phyloP scores from a whole-genome alignment of 495 filamentous ascomycete genomes.

The Elaphomyces granulatus region DNA sequence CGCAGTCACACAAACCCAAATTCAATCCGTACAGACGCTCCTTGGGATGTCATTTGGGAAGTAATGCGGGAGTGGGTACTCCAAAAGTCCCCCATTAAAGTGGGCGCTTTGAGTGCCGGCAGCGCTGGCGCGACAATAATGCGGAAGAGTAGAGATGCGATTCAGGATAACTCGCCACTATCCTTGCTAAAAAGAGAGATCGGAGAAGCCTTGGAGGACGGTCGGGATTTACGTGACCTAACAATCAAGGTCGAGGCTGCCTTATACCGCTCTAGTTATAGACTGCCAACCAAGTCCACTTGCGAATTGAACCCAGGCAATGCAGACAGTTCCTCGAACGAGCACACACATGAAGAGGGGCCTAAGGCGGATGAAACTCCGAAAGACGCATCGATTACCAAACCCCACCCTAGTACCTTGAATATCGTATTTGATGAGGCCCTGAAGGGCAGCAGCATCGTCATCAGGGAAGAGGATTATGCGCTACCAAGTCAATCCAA shows the following conservation, averaged over 20 bases:
- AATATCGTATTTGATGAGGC: conserved; percentile 69
- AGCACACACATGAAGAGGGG: neutral
- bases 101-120: conserved; percentile 46
- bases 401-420: conserved; percentile 26
- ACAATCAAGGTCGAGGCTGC: conserved; percentile 33
- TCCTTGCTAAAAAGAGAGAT: conserved; percentile 24
- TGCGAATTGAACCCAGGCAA: neutral
- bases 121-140: conserved; percentile 58
- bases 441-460: conserved; percentile 36
- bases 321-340: neutral
- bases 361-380: conserved; percentile 6
- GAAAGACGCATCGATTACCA: conserved; percentile 14
- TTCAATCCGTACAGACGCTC: conserved; percentile 81
- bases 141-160: conserved; percentile 22
- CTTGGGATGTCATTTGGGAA: conserved; percentile 81
- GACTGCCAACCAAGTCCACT: conserved; percentile 5
- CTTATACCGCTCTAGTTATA: conserved; percentile 21
- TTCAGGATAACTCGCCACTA: conserved; percentile 13
- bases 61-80: conserved; percentile 83
- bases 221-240: conserved; percentile 23
- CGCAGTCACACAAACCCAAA: conserved; percentile 78
- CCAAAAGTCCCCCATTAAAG: conserved; percentile 60
- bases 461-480: conserved; percentile 43
- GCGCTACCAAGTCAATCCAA: conserved; percentile 77
- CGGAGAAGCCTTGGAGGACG: conserved; percentile 19